Base-by-base conservation (phyloP, 371 early-diverging fungal genomes). In the Cokeromyces recurvatus region DNA sequence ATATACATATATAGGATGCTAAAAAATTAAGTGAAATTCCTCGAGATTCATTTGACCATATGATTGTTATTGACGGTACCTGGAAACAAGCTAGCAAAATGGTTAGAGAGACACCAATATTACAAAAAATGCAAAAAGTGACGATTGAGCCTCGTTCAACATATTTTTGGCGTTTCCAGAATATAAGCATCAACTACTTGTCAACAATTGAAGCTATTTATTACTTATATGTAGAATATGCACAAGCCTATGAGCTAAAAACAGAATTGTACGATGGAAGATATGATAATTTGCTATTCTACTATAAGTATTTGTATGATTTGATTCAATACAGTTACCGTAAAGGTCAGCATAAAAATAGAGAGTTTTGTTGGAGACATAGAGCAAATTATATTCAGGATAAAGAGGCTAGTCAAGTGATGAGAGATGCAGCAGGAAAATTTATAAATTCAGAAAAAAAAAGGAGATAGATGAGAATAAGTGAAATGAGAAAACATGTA, bases 201-300 rank as follows among this genome's bases (percentile, higher is more conserved):
- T 89, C 94, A 0, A 96, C 97, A 1, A 94, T 96, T 45, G 97
- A 96, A 63, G 97, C 97, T 6, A 90, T 94, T 32, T 95, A 96
- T 48, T 94, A 87, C 57, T 76, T 92, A 40, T 90, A 86, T 65
- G 71, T 82, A 19, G 95, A 94, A 63, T 87, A 84, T 44, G 43
- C 51, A 2, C 59, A 68, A 19, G 53, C 62, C 2, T 71, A 57
- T 38, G 65, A 61, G 51, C 10, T 41, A n/a, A 51, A 40, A 29
- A 37, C 46, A 14, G 55, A 59, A 29, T 45, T 51, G 0, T 88
- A 87, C 57, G 72, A 75, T 40, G 92, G 91, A 8, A 72, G 80
- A 31, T 92, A 84, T 53, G 95, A 94, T 51, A 83, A 90, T 57
- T 67, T 94, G 47, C 61, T 96, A 64, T 94, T 82, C 59, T 94